Evolutionary conservation across 139 green algal genomes (phyloP).

Genomic region (Zygnema circumcarinatum): DNA sequence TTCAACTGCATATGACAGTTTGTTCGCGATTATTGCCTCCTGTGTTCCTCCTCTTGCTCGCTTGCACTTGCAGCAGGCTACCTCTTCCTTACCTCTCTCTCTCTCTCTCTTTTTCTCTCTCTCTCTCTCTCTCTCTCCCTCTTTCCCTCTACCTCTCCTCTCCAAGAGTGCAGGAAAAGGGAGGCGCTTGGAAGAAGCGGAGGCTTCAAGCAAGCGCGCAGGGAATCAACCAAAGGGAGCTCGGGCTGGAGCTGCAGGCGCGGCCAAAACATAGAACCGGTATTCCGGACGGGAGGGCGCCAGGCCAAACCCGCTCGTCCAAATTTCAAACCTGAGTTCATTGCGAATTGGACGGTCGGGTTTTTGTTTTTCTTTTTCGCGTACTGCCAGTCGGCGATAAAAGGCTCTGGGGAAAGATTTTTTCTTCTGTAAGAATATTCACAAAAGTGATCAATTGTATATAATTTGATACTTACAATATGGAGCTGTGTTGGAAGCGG

Average conservation of each 20-base stretch:
- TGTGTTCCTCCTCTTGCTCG: background rate
- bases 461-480: no score
- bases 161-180: no score
- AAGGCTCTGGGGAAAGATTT: background rate
- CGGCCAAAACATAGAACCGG: background rate
- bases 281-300: background rate
- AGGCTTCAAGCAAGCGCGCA: no score
- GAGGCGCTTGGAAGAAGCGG: no score
- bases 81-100: background rate
- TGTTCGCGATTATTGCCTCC: no score
- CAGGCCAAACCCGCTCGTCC: slow-evolving; percentile 2
- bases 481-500: no score
- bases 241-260: background rate
- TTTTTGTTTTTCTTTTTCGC: no score
- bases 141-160: background rate
- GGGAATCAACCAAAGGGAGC: no score
- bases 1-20: no score
- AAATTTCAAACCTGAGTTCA: no score
- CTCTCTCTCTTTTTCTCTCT: background rate
- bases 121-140: background rate
- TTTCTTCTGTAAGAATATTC: background rate
- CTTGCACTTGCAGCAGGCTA: background rate
- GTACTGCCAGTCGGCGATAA: no score
- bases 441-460: no score
- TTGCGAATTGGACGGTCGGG: background rate